Percentiles rank a stretch among this genome's conserved stretches.
Evolutionary conservation across 176 grass and related monocot species (phyloP).

Genomic region (Aegilops sharonensis): DNA sequence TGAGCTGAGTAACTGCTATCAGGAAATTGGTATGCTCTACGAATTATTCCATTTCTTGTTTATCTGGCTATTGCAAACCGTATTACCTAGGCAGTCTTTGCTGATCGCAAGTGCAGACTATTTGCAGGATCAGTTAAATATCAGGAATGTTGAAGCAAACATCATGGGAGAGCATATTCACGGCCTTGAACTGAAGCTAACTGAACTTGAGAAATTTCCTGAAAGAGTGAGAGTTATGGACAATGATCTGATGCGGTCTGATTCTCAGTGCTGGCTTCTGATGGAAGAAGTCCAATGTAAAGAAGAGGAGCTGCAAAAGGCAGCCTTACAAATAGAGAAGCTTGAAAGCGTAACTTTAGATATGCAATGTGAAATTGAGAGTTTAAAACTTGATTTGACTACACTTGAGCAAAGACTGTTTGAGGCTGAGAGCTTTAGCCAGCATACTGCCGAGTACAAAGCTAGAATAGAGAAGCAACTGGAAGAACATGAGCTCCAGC

Average conservation of each 20-base stretch:
- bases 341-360: conserved; percentile 72
- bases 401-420: conserved; percentile 71
- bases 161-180: conserved; percentile 88
- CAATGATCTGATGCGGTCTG: conserved; percentile 47
- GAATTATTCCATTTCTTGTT: conserved; percentile 30
- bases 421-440: conserved; percentile 43
- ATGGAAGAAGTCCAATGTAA: conserved; percentile 69
- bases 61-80: neutral
- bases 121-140: conserved; percentile 94
- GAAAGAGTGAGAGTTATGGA: conserved; percentile 61
- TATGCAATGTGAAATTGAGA: conserved; percentile 95
- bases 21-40: conserved; percentile 78
- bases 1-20: conserved; percentile 80
- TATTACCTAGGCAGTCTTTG: conserved; percentile 18
- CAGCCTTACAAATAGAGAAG: conserved; percentile 65
- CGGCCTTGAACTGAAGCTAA: conserved; percentile 82
- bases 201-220: conserved; percentile 71
- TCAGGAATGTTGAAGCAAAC: conserved; percentile 76
- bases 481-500: conserved; percentile 36
- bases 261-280: conserved; percentile 74
- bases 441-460: conserved; percentile 45
- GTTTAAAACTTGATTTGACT: conserved; percentile 95
- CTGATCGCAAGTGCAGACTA: conserved; percentile 63
- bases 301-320: conserved; percentile 69
- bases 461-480: conserved; percentile 28